Base-by-base conservation (phyloP, 192 early-diverging fungal genomes). In the Rhizoclosmatium sp. region DNA sequence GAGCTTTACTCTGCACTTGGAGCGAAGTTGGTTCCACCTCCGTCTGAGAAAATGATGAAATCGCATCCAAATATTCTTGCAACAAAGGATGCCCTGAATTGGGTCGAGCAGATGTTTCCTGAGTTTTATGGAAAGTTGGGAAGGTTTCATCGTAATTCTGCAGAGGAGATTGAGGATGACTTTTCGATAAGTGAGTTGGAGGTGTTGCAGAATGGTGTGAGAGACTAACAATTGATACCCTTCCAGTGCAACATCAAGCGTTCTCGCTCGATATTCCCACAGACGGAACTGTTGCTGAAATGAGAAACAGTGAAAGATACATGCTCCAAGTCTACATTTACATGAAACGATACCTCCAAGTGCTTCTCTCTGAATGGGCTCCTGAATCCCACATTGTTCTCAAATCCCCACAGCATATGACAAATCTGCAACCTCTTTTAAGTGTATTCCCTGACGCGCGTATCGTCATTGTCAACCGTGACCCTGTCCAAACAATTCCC, bases 261-360 rank as follows among this genome's bases (percentile, higher is more conserved):
- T 31, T 31, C n/a, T 31, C 31, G 0, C 31, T 31, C 31, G 31
- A 31, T 31, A 31, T 31, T 31, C 12, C 40, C 64, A n/a, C 21
- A 65, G 31, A 31, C 31, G 31, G 31, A 0, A 31, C 31, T 0
- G 31, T 31, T 31, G 31, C 31, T n/a, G 31, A 31, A 31, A 31
- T 31, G 31, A 31, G 31, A 31, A 31, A 31, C 31, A 31, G 31
- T 31, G 31, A 31, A 31, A 31, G 31, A 31, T 65, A 65, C 39
- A 19, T 65, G 64, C 64, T 65, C 21, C 21, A 65, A 65, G 64
- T 65, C n/a, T 65, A 65, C 64, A 40, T 65, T 16, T 65, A 65
- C 64, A 14, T 65, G 16, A 65, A 65, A 40, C 16, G 64, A 19
- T 65, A 23, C 64, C 19, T 65, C n/a, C 64, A 65, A 9, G 12